phyloP scores from a whole-genome alignment of 495 filamentous ascomycete species.

The Penicillium macrosclerotiorum region DNA sequence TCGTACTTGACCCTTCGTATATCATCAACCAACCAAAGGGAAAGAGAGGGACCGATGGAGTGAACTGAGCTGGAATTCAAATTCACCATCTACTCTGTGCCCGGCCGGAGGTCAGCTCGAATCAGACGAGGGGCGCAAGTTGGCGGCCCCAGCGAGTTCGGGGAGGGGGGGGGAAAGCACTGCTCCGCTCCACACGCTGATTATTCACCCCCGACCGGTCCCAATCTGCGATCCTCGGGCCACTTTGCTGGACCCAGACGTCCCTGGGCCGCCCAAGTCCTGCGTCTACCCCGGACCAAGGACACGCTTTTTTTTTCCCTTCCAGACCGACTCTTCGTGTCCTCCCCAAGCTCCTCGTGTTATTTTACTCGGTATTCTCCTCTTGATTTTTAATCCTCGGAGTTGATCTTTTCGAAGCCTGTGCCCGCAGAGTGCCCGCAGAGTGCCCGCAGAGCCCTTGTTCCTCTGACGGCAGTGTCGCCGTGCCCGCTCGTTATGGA shows the following conservation, averaged over 20 bases:
- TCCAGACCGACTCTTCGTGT: constrained; percentile 25
- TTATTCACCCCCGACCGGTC: constrained; percentile 5
- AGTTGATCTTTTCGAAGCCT: too few species aligned
- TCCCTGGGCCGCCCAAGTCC: background rate
- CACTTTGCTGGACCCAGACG: constrained; percentile 21
- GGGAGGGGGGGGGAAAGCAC: too few species aligned
- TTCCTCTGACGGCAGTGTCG: background rate
- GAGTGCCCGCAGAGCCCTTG: background rate
- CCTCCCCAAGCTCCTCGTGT: constrained; percentile 9
- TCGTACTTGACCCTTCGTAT: too few species aligned
- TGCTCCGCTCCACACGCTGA: too few species aligned
- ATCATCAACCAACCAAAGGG: too few species aligned
- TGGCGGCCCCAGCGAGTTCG: too few species aligned
- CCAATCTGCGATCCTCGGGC: constrained; percentile 15
- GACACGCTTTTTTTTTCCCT: constrained; percentile 18
- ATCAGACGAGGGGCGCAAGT: too few species aligned
- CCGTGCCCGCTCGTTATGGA: constrained; percentile 35
- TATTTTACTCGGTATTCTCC: background rate
- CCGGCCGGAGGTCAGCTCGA: too few species aligned
- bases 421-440: too few species aligned
- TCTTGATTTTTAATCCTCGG: background rate
- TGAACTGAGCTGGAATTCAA: too few species aligned
- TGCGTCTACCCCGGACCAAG: constrained; percentile 37
- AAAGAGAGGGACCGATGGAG: too few species aligned
- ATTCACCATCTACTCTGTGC: too few species aligned